Base-by-base conservation (phyloP, 148 eudicot genomes). In the Rheum nobile region DNA sequence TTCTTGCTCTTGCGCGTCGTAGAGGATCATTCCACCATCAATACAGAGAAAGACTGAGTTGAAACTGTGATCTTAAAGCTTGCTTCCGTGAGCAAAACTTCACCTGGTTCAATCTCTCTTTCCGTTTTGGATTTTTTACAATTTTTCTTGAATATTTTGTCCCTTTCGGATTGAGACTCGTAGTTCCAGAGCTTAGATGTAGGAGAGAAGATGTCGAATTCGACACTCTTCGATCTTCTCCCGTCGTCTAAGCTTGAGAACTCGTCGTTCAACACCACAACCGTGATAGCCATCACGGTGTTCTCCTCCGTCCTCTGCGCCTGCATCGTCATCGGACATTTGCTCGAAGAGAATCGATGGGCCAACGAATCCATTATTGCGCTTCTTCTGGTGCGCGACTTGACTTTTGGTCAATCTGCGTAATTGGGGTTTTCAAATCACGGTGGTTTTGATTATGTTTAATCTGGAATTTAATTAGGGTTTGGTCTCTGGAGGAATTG, bases 321-420 rank as follows among this genome's bases (percentile, higher is more conserved):
- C 73, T 88, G 91, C 74, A 86, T 88, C 61, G 80, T 88, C 29
- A 63, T 88, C 52, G 91, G 91, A 43, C 91, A 88, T 77, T 84
- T 88, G 70, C 54, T 88, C 39, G 91, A 88, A 74, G 87, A 86
- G 76, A 72, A 82, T 73, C 87, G 87, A 1, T 88, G 89, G 89
- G 89, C 91, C 19, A 88, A 86, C 41, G 91, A 88, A 78, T 88
- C 91, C 14, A 88, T 88, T 47, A 84, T 88, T 10, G 82, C 91
- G 16, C 91, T 88, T 75, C 86, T 88, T 57, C 82, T 88, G 86
- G 91, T 88, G 75, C 48, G 80, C 50, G 21, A 61, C 28, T 59
- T 21, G 2, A 31, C 13, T 31, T 61, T 16, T 14, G 37, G 37
- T 65, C 67, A 29, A 61, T 12, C 67, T 29, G 67, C 37, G n/a